Conservation (phyloP, 1,139 yeast genomes). For the Lodderomyces margitis region DNA sequence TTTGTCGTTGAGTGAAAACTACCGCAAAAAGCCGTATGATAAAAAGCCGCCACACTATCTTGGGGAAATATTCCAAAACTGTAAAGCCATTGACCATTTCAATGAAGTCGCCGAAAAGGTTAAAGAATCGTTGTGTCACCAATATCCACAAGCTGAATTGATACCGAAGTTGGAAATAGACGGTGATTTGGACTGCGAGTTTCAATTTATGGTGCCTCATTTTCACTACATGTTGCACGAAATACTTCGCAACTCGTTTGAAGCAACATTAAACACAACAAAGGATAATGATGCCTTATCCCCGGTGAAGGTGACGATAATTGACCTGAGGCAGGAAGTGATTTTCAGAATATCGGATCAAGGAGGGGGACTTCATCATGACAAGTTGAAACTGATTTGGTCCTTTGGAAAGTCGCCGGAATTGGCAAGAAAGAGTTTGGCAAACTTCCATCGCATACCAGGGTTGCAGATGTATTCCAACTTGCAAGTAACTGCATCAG, state of each 20-base stretch:
- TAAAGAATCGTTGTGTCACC: slow-evolving; percentile 40
- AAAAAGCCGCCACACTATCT: slow-evolving; percentile 65
- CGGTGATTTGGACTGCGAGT: slow-evolving; percentile 60
- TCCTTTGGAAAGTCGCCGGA: slow-evolving; percentile 73
- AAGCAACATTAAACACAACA: slow-evolving; percentile 59
- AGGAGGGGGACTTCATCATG: slow-evolving; percentile 79
- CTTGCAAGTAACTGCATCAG: slow-evolving; percentile 39
- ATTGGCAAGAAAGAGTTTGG: slow-evolving; percentile 53
- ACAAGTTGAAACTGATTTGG: slow-evolving; percentile 67
- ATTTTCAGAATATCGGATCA: slow-evolving; percentile 80
- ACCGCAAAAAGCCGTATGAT: slow-evolving; percentile 41
- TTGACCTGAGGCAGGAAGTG: slow-evolving; percentile 64
- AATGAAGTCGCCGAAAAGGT: slow-evolving; percentile 50
- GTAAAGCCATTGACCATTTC: slow-evolving; percentile 73
- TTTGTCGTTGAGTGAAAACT: slow-evolving; percentile 69
- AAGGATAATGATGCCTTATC: slow-evolving; percentile 45
- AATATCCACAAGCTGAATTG: slow-evolving; percentile 51
- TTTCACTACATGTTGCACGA: slow-evolving; percentile 85
- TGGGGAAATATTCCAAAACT: slow-evolving; percentile 82
- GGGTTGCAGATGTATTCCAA: slow-evolving; percentile 49
- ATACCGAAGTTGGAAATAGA: slow-evolving; percentile 76
- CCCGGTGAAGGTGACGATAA: slow-evolving; percentile 69
- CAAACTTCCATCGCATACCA: slow-evolving; percentile 67
- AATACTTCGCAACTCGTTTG: slow-evolving; percentile 77
- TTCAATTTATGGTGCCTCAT: slow-evolving; percentile 85